Evolutionary conservation across 768 basidiomycete genomes (phyloP), one percentile per base, ranked within the genome.

Genomic region (Leccinum obscurum): DNA sequence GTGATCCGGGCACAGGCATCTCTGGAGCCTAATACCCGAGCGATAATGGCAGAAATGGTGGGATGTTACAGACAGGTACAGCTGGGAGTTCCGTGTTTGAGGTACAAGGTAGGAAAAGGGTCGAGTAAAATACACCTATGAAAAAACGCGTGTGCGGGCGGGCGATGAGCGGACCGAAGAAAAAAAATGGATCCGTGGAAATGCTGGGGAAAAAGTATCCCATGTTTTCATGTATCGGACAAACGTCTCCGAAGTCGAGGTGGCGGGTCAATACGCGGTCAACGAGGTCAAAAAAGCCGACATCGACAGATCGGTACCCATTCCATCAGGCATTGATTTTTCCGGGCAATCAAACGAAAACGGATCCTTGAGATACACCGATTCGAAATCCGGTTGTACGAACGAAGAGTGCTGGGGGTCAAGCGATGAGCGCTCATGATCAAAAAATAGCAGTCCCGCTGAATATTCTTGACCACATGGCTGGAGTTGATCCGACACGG

Each of bases 241-340:
- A 6, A 46, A 46, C 44, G 44, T 13, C 44, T 46, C 44, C 44
- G 44, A 20, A 46, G 44, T 46, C 44, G 20, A 3, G 11, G 20
- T 20, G 44, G 26, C 17, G 54, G 22, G 53, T 72, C 74, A 74
- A 54, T 66, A 75, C 55, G 62, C 70, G 59, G 74, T 56, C 46
- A 74, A 39, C 48, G 73, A 66, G 56, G 72, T 64, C 62, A 74
- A 69, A 70, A 74, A 74, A 24, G 68, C 68, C 44, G 72, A 67
- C 71, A 74, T 70, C 37, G 72, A 63, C 57, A 69, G 57, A 44
- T 74, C 74, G 55, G 62, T 52, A 57, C 65, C 72, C 62, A 67
- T 46, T 11, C 44, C 59, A 60, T 61, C 52, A 39, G 67, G 56
- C 6, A 64, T 55, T 11, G 65, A 20, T 63, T 65, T 74, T 64